Base-by-base conservation (phyloP, 2,329 filamentous ascomycete genomes). In the Ophiocordyceps camponoti-leonardi region DNA sequence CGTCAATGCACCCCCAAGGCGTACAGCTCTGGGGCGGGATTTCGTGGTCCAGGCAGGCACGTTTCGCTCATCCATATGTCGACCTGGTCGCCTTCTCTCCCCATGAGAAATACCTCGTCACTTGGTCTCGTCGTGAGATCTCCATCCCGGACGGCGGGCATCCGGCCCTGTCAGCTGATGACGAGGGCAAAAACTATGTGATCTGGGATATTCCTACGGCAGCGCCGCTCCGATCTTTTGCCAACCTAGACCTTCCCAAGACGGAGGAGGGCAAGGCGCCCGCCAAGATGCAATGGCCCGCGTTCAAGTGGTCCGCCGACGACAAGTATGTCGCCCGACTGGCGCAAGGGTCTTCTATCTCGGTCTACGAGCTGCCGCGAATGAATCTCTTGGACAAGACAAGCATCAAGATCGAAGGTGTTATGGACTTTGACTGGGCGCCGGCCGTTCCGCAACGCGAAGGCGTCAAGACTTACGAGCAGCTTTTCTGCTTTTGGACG, bases 141-240 rank as follows among this genome's bases (percentile, higher is more conserved):
- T 79, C 83, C 49, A 86, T 98, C 47, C 85, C 92, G 48, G 92
- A 96, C 55, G 80, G 81, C 52, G 83, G 84, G 52, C 83, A 94
- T 62, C 82, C 84, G 2, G 71, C 83, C n/a, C 73, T 95, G 44
- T 81, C 85, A 4, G 71, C 87, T 49, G 92, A 96, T 58, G 92
- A 98, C 58, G 90, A 98, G 56, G 92, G 92, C 64, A 96, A 96
- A 74, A 95, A 96, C 74, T 96, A 96, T 65, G 83, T 98, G 58
- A 88, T 98, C 58, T 98, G 92, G 92, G 90, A 96, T 58, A 81
- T 96, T 50, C 83, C 85, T 45, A 92, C 90, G 11, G 81, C 79
- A 56, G 84, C 90, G 62, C 86, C 90, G 47, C 74, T 98, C 44
- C 84, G 92, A 51, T 96, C 92, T 0, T 98, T 98, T 60, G 80